phyloP scores from a whole-genome alignment of 108 stramenopile species.

The Nannochloropsis gaditana region DNA sequence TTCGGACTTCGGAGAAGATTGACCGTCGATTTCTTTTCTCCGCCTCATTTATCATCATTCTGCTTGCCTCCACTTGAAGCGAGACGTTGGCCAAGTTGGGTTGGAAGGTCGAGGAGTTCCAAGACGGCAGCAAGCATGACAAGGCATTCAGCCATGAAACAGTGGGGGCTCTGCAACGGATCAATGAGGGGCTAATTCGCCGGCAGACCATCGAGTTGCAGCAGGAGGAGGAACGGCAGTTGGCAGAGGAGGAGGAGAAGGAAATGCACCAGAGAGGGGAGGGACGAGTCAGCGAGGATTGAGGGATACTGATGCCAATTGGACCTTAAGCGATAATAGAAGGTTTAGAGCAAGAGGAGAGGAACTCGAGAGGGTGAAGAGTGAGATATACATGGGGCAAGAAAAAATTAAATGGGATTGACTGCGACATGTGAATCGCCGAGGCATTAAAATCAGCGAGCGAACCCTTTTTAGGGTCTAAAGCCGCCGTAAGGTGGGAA shows the following conservation, averaged over 20 bases:
- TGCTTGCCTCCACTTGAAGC: neutral
- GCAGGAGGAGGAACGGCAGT: neutral
- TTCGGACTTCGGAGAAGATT: too few relatives aligned
- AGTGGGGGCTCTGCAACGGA: neutral
- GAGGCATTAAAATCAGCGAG: too few relatives aligned
- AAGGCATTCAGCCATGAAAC: neutral
- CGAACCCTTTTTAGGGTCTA: too few relatives aligned
- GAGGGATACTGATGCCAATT: neutral
- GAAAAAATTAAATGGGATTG: too few relatives aligned
- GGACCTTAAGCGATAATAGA: neutral
- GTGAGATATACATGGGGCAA: too few relatives aligned
- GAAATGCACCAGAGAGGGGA: neutral
- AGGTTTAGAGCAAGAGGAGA: neutral
- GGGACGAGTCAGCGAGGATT: neutral
- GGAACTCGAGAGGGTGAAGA: too few relatives aligned
- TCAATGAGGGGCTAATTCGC: neutral
- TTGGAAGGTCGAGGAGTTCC: neutral
- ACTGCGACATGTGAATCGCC: too few relatives aligned
- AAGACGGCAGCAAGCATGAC: slow-evolving; percentile 10
- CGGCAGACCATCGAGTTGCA: neutral
- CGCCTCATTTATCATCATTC: neutral
- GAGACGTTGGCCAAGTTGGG: slow-evolving; percentile 5
- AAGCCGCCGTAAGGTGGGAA: too few relatives aligned
- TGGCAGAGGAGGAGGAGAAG: neutral
- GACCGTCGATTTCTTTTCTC: neutral